Evolutionary conservation across 1,284 basidiomycete genomes (phyloP), one percentile per base, ranked within the genome.

Genomic region (Tilletiopsis washingtonensis): DNA sequence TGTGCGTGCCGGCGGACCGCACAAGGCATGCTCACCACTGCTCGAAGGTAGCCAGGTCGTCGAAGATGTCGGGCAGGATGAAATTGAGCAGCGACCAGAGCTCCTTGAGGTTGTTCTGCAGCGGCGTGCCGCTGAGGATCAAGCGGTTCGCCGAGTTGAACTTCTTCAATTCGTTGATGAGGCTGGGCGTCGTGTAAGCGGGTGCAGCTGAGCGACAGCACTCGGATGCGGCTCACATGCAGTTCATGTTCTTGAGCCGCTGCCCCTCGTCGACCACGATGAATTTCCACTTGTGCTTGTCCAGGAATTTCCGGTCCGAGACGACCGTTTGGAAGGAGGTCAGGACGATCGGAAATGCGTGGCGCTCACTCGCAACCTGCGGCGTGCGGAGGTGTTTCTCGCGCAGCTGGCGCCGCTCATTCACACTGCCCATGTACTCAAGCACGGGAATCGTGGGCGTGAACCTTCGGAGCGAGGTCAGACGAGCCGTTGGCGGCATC

Each of bases 181-280:
- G 81, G 23, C 41, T 25, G 32, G 12, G 12, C n/a, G n/a, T n/a
- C 6, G 27, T 29, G 27, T 29, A 14, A 29, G 27, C 27, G 27
- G 27, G 27, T 14, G 27, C 14, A 29, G n/a, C n/a, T n/a, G n/a
- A n/a, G n/a, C n/a, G n/a, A n/a, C n/a, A n/a, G n/a, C n/a, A n/a
- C n/a, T 34, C 32, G 17, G 17, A 34, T 1, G 32, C 32, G 43
- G 26, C 36, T 20, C 40, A 19, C 75, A 82, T 84, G 74, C 87
- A 90, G 67, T 96, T 82, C 55, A 91, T 78, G 65, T 97, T 96
- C 77, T 96, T 96, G 62, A 97, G 74, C 21, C 91, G 79, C 73
- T 97, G 91, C 0, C 91, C 90, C 74, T 97, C 91, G 71, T 96
- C 91, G 0, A 96, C 91, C 46, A 96, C 86, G 60, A 96, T 88